Conservation (phyloP, 257 asterid genomes). For the Plantago elongata region DNA sequence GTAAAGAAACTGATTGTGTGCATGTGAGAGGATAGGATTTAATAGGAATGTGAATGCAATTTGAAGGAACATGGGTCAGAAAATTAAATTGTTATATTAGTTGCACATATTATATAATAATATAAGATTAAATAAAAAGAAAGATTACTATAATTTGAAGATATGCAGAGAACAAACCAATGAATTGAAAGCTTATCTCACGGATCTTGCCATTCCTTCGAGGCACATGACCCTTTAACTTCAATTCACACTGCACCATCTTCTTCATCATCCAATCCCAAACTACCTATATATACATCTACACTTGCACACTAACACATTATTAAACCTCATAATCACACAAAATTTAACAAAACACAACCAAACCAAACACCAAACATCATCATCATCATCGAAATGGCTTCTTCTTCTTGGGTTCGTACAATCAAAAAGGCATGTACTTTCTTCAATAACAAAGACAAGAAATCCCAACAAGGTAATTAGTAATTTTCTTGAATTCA, state of each 20-base stretch:
- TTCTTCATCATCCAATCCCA: no score
- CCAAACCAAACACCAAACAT: not conserved
- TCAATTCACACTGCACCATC: not conserved
- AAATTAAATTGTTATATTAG: no score
- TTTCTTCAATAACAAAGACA: slow-evolving; percentile 29
- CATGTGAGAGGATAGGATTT: no score
- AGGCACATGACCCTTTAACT: slow-evolving; percentile 1
- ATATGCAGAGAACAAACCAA: slow-evolving; percentile 4
- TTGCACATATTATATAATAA: no score
- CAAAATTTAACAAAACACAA: not conserved
- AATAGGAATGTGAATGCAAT: no score
- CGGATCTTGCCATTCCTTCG: slow-evolving; percentile 33
- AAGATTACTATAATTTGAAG: not conserved
- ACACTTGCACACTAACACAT: not conserved
- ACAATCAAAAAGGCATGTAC: slow-evolving; percentile 35
- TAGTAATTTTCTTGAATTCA: not conserved
- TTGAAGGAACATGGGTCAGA: no score
- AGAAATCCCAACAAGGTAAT: slow-evolving; percentile 29
- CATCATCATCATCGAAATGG: not conserved
- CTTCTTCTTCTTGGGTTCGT: slow-evolving; percentile 22
- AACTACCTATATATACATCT: not conserved
- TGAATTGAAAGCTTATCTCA: slow-evolving; percentile 24
- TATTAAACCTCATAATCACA: not conserved
- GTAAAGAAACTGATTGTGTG: no score
- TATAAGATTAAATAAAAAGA: no score